Evolutionary conservation across 2,329 filamentous ascomycete genomes (phyloP), one percentile per base, ranked within the genome.

Genomic region (Chlorencoelia australis): DNA sequence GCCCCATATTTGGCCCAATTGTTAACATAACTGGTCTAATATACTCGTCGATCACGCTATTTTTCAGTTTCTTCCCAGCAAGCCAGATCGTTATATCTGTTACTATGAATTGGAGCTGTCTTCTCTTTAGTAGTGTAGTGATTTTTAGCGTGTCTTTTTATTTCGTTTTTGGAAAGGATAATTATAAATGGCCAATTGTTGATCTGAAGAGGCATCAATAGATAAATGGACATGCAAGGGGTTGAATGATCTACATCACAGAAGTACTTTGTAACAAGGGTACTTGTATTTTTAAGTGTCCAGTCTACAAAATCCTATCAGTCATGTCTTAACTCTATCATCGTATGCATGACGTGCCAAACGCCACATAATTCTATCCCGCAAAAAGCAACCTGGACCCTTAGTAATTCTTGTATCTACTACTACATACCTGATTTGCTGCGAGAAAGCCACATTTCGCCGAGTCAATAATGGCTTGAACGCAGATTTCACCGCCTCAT

Each of bases 131-230:
- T 26, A 30, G 27, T 7, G 30, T 16, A 8, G 10, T 43, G 4
- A 10, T 34, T 10, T 37, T 37, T 14, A 30, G 32, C n/a, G 17
- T 39, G 6, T 6, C 29, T 3, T 43, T 40, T 5, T 41, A 38
- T 26, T 11, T 37, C 9, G 21, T 40, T n/a, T 33, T 31, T 30
- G 41, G 37, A 0, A 59, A 53, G 32, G 57, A 60, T 28, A 58
- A 59, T 33, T 72, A 69, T 32, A 59, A 61, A 8, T 68, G 68
- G 2, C 68, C 68, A 4, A 49, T 64, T 25, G 43, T 50, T 10
- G 46, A 49, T 36, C 35, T 44, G 8, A 33, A 41, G 14, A 34
- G 41, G 21, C 25, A 21, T 14, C 43, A 43, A 35, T 47, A 43
- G 26, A 30, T 37, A 11, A 14, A 15, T 16, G 30, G n/a, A 27